Evolutionary conservation across 2,329 filamentous ascomycete species (phyloP), one percentile per base, ranked within the genome.

Genomic region (Helminthosporium solani): DNA sequence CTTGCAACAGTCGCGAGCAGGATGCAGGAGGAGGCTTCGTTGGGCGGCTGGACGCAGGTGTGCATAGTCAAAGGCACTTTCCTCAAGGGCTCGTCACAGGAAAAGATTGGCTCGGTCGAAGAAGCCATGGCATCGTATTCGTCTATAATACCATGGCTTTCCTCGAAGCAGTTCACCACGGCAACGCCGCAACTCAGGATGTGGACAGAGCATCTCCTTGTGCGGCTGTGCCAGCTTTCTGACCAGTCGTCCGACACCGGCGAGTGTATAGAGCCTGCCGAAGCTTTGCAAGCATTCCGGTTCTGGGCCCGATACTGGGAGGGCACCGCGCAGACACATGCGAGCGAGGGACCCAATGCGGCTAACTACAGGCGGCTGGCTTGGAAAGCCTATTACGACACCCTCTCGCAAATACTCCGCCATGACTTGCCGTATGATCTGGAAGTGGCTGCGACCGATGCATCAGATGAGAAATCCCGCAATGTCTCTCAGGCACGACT

Each of bases 341-440:
- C 28, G 28, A 31, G 28, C 28, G 28, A 62, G 19, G 53, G 52
- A 7, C 35, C 52, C 14, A 58, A 49, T 21, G 54, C 56, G 15
- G 57, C 63, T 27, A 53, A 40, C 25, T 52, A 60, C 40, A 76
- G 86, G 52, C 78, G 87, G 51, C 74, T 82, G 33, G 83, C 95
- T 35, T 96, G 91, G 91, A 84, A 81, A 58, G 83, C 88, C 52
- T 96, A 96, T 68, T 96, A 96, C 65, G 74, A 82, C 35, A 82
- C 87, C 1, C 73, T 96, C 15, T 95, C 90, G 2, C 77, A 77
- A n/a, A 82, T 95, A 28, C 70, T 96, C 6, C 84, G 86, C 57
- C 73, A 82, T 43, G 81, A 83, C 47, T 63, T 88, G 18, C 75
- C 83, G 0, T 88, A 83, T 41, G 63, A 68, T 9, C 73, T 72